These are phyloP conservation scores for Leccinum subgranulosum DNA, from an alignment of 768 basidiomycete species.

Conservation along the genomic window DNA sequence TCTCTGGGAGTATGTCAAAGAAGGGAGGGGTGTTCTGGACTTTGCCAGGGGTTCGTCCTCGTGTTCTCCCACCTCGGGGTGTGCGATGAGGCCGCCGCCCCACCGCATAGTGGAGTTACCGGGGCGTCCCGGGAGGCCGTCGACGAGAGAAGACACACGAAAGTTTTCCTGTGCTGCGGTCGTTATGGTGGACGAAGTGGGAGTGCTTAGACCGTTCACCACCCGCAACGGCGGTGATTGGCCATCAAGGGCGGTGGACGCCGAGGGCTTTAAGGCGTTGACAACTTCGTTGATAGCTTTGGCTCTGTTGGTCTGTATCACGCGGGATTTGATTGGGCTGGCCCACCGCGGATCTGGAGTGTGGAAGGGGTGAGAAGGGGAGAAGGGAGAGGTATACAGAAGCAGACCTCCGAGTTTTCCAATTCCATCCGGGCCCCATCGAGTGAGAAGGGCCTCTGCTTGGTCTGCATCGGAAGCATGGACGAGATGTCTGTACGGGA, in stretches of 20 bases:
- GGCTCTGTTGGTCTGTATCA: constrained; percentile 64
- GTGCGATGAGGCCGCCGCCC: constrained; percentile 57
- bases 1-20: constrained; percentile 38
- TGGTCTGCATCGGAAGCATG: constrained; percentile 92
- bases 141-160: constrained; percentile 36
- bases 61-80: constrained; percentile 64
- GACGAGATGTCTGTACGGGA: constrained; percentile 66
- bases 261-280: constrained; percentile 61
- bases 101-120: constrained; percentile 61
- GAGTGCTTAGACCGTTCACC: constrained; percentile 72
- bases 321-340: constrained; percentile 77
- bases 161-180: constrained; percentile 75
- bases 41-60: constrained; percentile 40
- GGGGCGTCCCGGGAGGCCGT: constrained; percentile 52
- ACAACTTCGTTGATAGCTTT: constrained; percentile 77
- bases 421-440: constrained; percentile 87
- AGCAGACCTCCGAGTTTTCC: constrained; percentile 82
- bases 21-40: constrained; percentile 25
- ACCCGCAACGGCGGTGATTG: constrained; percentile 62
- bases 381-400: constrained; percentile 10
- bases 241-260: constrained; percentile 38
- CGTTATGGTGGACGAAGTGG: constrained; percentile 68
- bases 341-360: constrained; percentile 83
- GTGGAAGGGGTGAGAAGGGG: constrained; percentile 22
- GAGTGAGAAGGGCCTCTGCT: constrained; percentile 77